Conservation (phyloP, 192 early-diverging fungal genomes). For the Kickxella alabastrina region DNA sequence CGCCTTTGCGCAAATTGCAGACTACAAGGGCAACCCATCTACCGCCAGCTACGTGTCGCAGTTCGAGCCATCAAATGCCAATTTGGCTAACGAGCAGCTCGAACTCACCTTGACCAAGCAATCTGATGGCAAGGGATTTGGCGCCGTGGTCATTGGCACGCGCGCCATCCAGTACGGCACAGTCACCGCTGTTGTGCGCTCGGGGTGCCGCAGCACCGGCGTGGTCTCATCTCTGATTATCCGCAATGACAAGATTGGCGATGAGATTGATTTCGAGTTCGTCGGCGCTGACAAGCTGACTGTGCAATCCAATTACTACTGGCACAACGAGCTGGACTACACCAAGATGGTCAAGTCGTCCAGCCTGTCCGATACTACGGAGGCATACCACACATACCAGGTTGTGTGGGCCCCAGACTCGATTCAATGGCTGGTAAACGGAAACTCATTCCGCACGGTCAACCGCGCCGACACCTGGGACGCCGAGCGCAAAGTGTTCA, state of each 20-base stretch:
- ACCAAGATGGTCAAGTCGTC: conserved; percentile 49
- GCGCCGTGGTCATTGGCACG: conserved; percentile 55
- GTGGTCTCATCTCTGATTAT: conserved; percentile 62
- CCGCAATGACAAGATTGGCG: conserved; percentile 52
- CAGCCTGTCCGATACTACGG: conserved; percentile 32
- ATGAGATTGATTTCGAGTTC: conserved; percentile 68
- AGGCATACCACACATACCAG: conserved; percentile 52
- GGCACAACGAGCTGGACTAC: conserved; percentile 54
- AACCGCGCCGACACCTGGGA: conserved; percentile 50
- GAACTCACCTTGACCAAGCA: conserved; percentile 46
- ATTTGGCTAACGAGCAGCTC: conserved; percentile 38
- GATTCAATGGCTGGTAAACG: conserved; percentile 54
- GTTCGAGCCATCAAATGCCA: conserved; percentile 54
- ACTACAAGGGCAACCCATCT: conserved; percentile 54
- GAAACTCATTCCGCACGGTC: conserved; percentile 49
- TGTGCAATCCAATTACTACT: conserved; percentile 64
- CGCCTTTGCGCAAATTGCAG: conserved; percentile 29
- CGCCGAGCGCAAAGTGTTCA: conserved; percentile 20
- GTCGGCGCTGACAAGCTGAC: conserved; percentile 52
- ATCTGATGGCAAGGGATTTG: conserved; percentile 51
- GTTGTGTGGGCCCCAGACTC: conserved; percentile 59
- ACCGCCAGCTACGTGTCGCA: conserved; percentile 50
- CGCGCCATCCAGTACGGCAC: conserved; percentile 60
- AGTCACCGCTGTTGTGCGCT: conserved; percentile 53
- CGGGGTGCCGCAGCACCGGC: conserved; percentile 49